Conservation (phyloP, 257 asterid species). For the Forsythia suspensa region DNA sequence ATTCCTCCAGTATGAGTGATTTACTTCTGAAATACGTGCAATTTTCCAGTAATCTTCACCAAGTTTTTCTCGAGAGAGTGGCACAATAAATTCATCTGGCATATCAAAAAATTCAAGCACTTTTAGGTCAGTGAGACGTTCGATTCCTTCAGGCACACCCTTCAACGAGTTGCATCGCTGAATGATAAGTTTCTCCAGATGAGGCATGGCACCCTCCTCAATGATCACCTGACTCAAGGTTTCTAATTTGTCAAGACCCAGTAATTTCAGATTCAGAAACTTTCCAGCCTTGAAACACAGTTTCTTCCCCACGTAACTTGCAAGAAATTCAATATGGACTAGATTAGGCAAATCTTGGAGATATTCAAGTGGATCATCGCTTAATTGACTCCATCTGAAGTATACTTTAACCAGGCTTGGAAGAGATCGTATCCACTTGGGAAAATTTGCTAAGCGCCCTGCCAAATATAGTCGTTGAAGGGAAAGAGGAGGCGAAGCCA, state of each 20-base stretch:
- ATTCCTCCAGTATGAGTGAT: no score
- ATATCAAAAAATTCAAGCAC: no score
- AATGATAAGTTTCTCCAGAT: constrained; percentile 7
- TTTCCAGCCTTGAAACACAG: no score
- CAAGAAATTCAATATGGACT: constrained; percentile 12
- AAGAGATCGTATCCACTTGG: no score
- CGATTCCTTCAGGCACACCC: background rate
- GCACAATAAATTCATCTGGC: no score
- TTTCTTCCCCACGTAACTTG: constrained; percentile 12
- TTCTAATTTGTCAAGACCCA: background rate
- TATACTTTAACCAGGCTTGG: no score
- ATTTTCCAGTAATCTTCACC: no score
- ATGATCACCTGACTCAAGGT: constrained; percentile 5
- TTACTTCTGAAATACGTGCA: no score
- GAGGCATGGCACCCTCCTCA: constrained; percentile 27
- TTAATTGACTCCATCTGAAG: background rate
- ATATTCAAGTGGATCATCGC: background rate
- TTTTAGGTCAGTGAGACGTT: no score
- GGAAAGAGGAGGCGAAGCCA: constrained; percentile 7
- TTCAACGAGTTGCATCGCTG: background rate
- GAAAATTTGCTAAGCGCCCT: no score
- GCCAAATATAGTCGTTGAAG: background rate
- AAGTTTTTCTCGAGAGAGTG: no score
- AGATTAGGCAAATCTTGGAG: constrained; percentile 31
- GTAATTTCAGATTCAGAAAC: background rate